Conservation (phyloP, 208 protist genomes). For the Trypanosoma grayi region DNA sequence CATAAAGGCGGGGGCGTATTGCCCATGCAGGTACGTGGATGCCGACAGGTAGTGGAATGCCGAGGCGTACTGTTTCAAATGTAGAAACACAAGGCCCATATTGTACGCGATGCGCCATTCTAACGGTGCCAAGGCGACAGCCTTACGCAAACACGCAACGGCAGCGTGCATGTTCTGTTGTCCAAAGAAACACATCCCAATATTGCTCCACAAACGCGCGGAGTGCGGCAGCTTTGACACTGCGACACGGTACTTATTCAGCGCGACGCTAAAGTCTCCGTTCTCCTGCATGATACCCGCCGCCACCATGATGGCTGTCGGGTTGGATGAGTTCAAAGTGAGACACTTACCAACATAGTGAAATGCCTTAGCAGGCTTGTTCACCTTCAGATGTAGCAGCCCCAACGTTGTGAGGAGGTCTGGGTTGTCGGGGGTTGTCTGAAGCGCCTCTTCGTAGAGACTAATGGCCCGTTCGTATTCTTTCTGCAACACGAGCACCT, state of each 20-base stretch:
- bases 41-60: constrained; percentile 95
- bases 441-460: constrained; percentile 85
- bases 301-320: constrained; percentile 90
- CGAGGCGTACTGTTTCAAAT: constrained; percentile 89
- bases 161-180: constrained; percentile 93
- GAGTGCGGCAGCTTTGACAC: constrained; percentile 83
- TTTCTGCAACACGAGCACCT: constrained; percentile 66
- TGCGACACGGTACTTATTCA: constrained; percentile 95
- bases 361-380: constrained; percentile 84
- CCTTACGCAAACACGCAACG: constrained; percentile 94
- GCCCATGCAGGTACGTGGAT: constrained; percentile 85
- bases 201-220: constrained; percentile 97
- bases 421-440: constrained; percentile 88
- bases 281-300: constrained; percentile 95
- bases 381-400: constrained; percentile 86
- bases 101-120: constrained; percentile 97
- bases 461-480: constrained; percentile 67
- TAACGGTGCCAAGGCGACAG: constrained; percentile 92
- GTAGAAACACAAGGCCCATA: constrained; percentile 91
- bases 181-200: constrained; percentile 97
- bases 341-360: constrained; percentile 91
- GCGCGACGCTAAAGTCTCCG: constrained; percentile 94
- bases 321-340: constrained; percentile 85
- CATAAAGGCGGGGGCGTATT: constrained; percentile 91
- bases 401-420: constrained; percentile 93